Percentiles rank a stretch among this genome's conserved stretches.
Conservation (phyloP, 1,139 yeast species). For the Lodderomyces metapsilosis region DNA sequence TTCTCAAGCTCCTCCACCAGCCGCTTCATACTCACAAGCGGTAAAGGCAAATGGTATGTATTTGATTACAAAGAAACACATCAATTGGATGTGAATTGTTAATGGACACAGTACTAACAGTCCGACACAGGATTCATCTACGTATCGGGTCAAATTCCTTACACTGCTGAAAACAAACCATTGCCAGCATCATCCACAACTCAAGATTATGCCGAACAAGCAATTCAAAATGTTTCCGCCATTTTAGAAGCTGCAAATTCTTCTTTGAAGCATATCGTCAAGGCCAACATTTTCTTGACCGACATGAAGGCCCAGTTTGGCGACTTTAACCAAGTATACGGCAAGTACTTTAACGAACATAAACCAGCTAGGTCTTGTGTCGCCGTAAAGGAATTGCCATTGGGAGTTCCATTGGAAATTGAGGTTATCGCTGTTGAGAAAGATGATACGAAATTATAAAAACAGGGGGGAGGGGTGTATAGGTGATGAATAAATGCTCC, state of each 20-base stretch:
- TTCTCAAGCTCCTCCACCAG: constrained; percentile 87
- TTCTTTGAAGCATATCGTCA: constrained; percentile 75
- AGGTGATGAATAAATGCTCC: too few relatives aligned
- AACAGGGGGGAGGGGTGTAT: not conserved
- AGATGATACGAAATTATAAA: constrained; percentile 38
- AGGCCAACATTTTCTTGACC: constrained; percentile 83
- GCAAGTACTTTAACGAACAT: constrained; percentile 73
- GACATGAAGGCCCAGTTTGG: constrained; percentile 77
- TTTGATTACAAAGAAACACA: too few relatives aligned
- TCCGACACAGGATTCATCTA: constrained; percentile 60
- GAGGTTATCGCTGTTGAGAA: constrained; percentile 80
- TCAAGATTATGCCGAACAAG: constrained; percentile 83
- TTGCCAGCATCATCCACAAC: constrained; percentile 66
- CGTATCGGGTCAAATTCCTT: constrained; percentile 95
- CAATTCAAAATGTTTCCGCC: constrained; percentile 69
- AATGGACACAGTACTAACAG: not conserved
- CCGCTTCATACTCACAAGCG: constrained; percentile 94
- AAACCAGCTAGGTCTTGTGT: constrained; percentile 97
- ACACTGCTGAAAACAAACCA: constrained; percentile 78
- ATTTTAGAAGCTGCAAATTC: constrained; percentile 83
- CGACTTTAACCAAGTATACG: constrained; percentile 80
- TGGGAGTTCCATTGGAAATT: constrained; percentile 70
- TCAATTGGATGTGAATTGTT: not conserved
- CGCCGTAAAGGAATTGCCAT: constrained; percentile 84
- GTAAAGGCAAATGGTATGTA: constrained; percentile 77